Evolutionary conservation across 106 monocot species (phyloP), one percentile per base, ranked within the genome.

Genomic region (Xerophyta viscosa): DNA sequence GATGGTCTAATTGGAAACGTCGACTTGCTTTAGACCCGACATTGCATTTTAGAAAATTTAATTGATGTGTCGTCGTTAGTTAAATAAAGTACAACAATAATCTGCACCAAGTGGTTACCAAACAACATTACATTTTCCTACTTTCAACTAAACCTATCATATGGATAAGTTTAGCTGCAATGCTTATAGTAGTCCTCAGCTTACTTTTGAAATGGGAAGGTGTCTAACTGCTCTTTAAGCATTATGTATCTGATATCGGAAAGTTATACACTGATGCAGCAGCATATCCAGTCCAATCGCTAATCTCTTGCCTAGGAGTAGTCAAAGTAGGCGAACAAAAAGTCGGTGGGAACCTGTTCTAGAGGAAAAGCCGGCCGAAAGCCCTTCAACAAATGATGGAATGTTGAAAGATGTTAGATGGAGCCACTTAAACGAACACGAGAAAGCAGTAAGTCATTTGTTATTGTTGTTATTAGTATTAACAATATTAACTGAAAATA

Each of bases 301-400:
- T 33, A 67, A 60, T n/a, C 31, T 62, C 29, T 52, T 80, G 58
- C 14, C 45, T 61, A 83, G 45, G 55, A 62, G 63, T 29, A 84
- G 71, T 45, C 75, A 82, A 48, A 65, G 42, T 33, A 81, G 67
- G 29, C 88, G 94, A 14, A 46, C 20, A 29, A 96, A 96, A 82
- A 96, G 94, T 76, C 62, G 94, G 15, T 96, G 94, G 94, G 94
- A 96, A 56, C 88, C 94, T 41, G 37, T 85, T 61, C 61, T 65
- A 14, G 94, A 92, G 27, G 86, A 96, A 37, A 76, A 67, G 26
- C 29, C 71, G 41, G 60, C 31, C 19, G 70, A 75, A 50, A 78
- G 69, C 46, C 17, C 44, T 12, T 44, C 48, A 49, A 60, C 50
- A 41, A 71, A 36, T 50, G 51, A 60, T 64, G 50, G 61, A 44